Conservation (phyloP, 2,329 filamentous ascomycete genomes). For the Aspergillus sp. region DNA sequence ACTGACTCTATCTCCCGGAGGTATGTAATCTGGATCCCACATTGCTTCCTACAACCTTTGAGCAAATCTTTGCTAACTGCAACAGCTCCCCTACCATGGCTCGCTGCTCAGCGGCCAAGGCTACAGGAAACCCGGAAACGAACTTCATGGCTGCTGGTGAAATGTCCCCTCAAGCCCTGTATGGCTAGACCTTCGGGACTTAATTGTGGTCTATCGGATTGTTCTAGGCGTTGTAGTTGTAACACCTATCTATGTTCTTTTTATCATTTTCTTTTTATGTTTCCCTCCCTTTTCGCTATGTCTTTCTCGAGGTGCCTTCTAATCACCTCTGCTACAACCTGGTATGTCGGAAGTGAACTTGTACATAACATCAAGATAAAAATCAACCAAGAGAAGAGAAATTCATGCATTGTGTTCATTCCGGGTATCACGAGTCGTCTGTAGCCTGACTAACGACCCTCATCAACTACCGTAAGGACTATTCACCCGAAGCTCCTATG, state of each 20-base stretch:
- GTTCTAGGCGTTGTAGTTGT: slow-evolving; percentile 38
- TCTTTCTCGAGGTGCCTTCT: slow-evolving; percentile 21
- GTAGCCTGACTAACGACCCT: not conserved
- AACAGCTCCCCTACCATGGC: slow-evolving; percentile 94
- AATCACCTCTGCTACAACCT: slow-evolving; percentile 21
- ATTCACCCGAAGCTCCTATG: no score
- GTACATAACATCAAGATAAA: slow-evolving; percentile 38
- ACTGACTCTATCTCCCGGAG: slow-evolving; percentile 96
- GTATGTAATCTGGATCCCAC: slow-evolving; percentile 51
- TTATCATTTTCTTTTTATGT: slow-evolving; percentile 19
- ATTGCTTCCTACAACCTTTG: slow-evolving; percentile 14
- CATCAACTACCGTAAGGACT: no score
- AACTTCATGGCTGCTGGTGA: slow-evolving; percentile 75
- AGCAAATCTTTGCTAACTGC: slow-evolving; percentile 12
- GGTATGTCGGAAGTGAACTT: slow-evolving; percentile 28
- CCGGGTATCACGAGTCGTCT: not conserved
- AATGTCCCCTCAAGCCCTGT: slow-evolving; percentile 41
- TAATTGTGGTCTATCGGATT: slow-evolving; percentile 29
- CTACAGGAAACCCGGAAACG: slow-evolving; percentile 71
- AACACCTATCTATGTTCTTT: slow-evolving; percentile 29
- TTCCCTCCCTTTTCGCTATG: slow-evolving; percentile 20
- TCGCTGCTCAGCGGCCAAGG: slow-evolving; percentile 91
- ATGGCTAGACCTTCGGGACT: slow-evolving; percentile 31
- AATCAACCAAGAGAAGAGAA: slow-evolving; percentile 17
- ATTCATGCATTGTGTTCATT: not conserved